Evolutionary conservation across 345 rosid genomes (phyloP), one percentile per base, ranked within the genome.

Genomic region (Turnera subulata): DNA sequence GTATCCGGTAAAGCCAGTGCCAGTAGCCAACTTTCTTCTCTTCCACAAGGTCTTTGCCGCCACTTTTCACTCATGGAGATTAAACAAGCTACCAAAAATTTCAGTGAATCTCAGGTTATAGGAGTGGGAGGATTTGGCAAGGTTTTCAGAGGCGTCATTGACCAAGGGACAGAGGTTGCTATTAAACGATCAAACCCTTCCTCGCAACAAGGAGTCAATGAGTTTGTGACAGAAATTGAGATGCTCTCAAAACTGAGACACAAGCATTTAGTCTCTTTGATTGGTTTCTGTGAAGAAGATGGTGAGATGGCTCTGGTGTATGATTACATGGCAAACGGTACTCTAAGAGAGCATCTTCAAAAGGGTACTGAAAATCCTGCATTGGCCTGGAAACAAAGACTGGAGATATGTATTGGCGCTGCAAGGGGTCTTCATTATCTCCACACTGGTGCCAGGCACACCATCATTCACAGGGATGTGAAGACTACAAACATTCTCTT

Each of bases 71-170:
- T 74, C 6, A 46, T 68, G 4, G 74, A 74, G 71, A 65, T 74
- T 20, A 69, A 43, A 50, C 53, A 64, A 14, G 71, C 68, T 24
- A 69, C 74, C 20, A 56, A 61, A 12, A 45, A 69, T 48, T 74
- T 74, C 17, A 63, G 54, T 7, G 72, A 65, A 15, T 19, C 58
- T 20, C 50, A 46, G 4, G 20, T 65, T 32, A 47, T 65, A 1
- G 78, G 74, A 6, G 62, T 46, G 6, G 72, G 78, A 40, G 74
- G 78, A 11, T 74, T 74, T 53, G 74, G 78, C 19, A 69, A 69
- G 46, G 78, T 69, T 6, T 74, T 61, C 65, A 61, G 46, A 15
- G 78, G 74, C 21, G 63, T 29, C 16, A 29, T 74, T 4, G 70
- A 69, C 1, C 62, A 57, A 0, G 56, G 62, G 13, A 61, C 62